Evolutionary conservation across 495 filamentous ascomycete genomes (phyloP).

Genomic region (Apodospora peruviana): DNA sequence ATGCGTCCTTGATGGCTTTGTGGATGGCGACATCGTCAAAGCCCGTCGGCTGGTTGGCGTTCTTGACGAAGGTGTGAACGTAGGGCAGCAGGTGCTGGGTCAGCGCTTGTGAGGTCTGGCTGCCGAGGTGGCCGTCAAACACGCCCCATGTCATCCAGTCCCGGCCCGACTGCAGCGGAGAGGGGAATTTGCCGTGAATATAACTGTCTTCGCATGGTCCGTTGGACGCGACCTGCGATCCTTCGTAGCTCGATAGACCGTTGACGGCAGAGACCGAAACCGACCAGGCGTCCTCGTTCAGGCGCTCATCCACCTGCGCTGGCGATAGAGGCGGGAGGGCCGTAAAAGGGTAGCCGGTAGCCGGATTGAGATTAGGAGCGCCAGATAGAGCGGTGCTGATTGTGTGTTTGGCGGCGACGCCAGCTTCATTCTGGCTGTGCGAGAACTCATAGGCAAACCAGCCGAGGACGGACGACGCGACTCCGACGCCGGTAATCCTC

Average conservation of each 20-base stretch:
- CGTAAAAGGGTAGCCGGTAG: too few relatives aligned
- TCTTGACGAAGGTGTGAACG: not conserved
- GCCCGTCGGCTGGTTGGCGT: not conserved
- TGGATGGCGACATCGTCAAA: conserved; percentile 1
- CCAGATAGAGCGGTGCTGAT: too few relatives aligned
- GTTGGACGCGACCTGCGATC: conserved; percentile 41
- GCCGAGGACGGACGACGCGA: too few relatives aligned
- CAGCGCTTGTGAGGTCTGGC: conserved; percentile 6
- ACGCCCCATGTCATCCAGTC: conserved; percentile 38
- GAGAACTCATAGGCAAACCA: too few relatives aligned
- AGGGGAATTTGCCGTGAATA: conserved; percentile 38
- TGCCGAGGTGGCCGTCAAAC: conserved; percentile 13
- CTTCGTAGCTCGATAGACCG: conserved; percentile 40
- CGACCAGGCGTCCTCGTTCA: conserved; percentile 27
- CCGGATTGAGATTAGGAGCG: too few relatives aligned
- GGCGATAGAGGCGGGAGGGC: conserved; percentile 14
- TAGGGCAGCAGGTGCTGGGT: conserved; percentile 10
- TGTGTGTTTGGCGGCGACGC: too few relatives aligned
- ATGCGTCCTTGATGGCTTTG: conserved; percentile 39
- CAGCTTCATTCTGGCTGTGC: too few relatives aligned
- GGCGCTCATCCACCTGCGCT: conserved; percentile 19
- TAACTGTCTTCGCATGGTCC: conserved; percentile 44
- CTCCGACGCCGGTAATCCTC: too few relatives aligned
- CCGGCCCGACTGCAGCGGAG: conserved; percentile 24
- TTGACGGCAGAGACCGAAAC: conserved; percentile 13